These are phyloP conservation scores for Aspergillus viridinutans DNA, from an alignment of 2,329 filamentous ascomycete genomes.

Conservation along the genomic window DNA sequence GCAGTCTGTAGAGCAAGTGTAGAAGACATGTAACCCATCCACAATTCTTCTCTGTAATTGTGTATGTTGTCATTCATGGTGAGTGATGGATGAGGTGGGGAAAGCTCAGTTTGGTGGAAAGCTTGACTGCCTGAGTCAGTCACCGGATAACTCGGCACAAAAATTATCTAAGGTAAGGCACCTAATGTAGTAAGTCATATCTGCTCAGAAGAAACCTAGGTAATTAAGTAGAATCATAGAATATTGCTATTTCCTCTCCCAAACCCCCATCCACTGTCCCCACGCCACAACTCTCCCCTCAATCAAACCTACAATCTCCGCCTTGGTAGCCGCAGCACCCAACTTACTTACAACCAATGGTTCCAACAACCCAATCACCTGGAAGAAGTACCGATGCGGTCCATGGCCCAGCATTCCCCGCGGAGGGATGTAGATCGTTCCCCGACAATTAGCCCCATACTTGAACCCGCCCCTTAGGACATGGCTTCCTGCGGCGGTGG, in stretches of 20 bases:
- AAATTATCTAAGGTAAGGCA: no score
- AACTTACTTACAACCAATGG: constrained; percentile 38
- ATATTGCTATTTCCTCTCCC: constrained; percentile 34
- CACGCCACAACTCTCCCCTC: constrained; percentile 48
- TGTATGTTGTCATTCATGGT: not conserved
- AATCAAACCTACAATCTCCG: constrained; percentile 43
- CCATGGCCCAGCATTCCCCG: constrained; percentile 49
- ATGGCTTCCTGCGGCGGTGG: constrained; percentile 17
- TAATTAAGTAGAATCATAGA: no score
- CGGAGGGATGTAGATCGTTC: constrained; percentile 44
- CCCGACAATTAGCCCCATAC: constrained; percentile 42
- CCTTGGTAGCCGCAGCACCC: constrained; percentile 37
- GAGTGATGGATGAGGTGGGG: no score
- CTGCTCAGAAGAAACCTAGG: no score
- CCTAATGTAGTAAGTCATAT: no score
- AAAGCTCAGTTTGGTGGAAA: not conserved
- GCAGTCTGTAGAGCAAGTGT: not conserved
- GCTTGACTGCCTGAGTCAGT: not conserved
- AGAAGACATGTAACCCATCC: no score
- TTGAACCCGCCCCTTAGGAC: constrained; percentile 42
- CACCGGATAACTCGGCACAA: not conserved
- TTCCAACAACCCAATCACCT: constrained; percentile 48
- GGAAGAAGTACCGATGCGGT: constrained; percentile 51
- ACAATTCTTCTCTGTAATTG: not conserved
- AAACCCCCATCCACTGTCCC: constrained; percentile 48